phyloP scores from a whole-genome alignment of 495 filamentous ascomycete species.

The Talaromyces thailandensis region DNA sequence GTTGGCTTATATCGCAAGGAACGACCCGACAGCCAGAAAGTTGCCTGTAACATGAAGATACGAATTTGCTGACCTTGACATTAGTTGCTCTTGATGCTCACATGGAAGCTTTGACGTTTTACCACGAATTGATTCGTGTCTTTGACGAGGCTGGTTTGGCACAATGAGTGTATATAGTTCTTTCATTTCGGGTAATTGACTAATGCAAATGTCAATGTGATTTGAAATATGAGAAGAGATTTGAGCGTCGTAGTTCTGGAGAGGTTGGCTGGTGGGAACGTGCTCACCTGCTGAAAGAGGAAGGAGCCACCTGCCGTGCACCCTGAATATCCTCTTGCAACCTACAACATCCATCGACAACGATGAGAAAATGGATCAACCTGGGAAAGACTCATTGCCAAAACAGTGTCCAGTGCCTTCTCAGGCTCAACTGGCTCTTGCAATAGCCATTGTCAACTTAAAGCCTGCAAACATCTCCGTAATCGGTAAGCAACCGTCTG shows the following conservation, averaged over 20 bases:
- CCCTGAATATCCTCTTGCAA: neutral
- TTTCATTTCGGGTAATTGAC: neutral
- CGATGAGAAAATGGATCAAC: neutral
- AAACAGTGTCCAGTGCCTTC: constrained; percentile 11
- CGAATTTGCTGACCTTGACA: neutral
- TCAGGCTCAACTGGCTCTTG: constrained; percentile 33
- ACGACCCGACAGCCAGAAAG: too few relatives aligned
- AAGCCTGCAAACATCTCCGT: constrained; percentile 27
- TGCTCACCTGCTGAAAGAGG: neutral
- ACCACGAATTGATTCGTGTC: neutral
- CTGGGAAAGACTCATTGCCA: neutral
- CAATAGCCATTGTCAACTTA: constrained; percentile 35
- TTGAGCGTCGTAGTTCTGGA: neutral
- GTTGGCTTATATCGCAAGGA: too few relatives aligned
- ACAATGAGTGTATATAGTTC: neutral
- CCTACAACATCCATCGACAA: neutral
- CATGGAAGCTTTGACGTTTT: neutral
- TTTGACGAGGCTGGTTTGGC: neutral
- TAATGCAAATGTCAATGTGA: neutral
- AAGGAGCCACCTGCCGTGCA: neutral
- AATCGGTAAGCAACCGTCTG: constrained; percentile 20
- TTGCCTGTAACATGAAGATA: neutral
- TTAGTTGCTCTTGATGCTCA: neutral
- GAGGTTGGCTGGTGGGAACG: neutral
- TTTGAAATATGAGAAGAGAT: neutral